phyloP scores from a whole-genome alignment of 805 yeast genomes.

The Nakazawaea siamensis region DNA sequence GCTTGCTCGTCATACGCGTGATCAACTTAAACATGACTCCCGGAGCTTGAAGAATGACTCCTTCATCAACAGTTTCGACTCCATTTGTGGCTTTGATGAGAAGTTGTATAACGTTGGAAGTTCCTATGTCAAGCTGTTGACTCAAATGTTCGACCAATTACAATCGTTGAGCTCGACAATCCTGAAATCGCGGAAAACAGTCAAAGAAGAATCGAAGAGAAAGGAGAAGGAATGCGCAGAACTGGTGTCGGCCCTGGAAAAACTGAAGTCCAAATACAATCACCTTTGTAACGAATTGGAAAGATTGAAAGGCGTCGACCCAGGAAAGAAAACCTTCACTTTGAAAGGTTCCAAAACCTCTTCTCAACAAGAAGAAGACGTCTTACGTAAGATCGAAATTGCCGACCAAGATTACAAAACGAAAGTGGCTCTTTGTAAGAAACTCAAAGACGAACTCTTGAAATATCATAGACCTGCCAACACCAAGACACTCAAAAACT shows the following conservation, averaged over 20 bases:
- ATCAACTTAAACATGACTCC: slow-evolving; percentile 35
- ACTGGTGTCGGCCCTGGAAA: slow-evolving; percentile 76
- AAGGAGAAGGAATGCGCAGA: slow-evolving; percentile 82
- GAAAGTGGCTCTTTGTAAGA: slow-evolving; percentile 65
- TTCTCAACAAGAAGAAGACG: slow-evolving; percentile 86
- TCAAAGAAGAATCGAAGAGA: slow-evolving; percentile 75
- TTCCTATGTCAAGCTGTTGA: slow-evolving; percentile 71
- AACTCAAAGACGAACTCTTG: slow-evolving; percentile 65
- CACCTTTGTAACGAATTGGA: slow-evolving; percentile 83
- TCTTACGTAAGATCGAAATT: slow-evolving; percentile 66
- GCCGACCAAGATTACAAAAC: slow-evolving; percentile 85
- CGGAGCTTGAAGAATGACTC: slow-evolving; percentile 49
- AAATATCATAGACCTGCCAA: slow-evolving; percentile 70
- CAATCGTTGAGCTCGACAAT: slow-evolving; percentile 61
- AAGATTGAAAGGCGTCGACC: slow-evolving; percentile 66
- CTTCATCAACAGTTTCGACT: slow-evolving; percentile 57
- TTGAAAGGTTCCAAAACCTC: slow-evolving; percentile 73
- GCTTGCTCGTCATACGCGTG: slow-evolving; percentile 49
- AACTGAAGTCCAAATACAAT: slow-evolving; percentile 73
- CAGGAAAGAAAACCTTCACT: slow-evolving; percentile 73
- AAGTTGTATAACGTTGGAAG: slow-evolving; percentile 58
- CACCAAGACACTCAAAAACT: slow-evolving; percentile 61
- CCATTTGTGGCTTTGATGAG: slow-evolving; percentile 72
- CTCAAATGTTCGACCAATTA: slow-evolving; percentile 81
- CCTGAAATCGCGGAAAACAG: slow-evolving; percentile 60